phyloP scores from a whole-genome alignment of 495 filamentous ascomycete species.

The Viridothelium virens region DNA sequence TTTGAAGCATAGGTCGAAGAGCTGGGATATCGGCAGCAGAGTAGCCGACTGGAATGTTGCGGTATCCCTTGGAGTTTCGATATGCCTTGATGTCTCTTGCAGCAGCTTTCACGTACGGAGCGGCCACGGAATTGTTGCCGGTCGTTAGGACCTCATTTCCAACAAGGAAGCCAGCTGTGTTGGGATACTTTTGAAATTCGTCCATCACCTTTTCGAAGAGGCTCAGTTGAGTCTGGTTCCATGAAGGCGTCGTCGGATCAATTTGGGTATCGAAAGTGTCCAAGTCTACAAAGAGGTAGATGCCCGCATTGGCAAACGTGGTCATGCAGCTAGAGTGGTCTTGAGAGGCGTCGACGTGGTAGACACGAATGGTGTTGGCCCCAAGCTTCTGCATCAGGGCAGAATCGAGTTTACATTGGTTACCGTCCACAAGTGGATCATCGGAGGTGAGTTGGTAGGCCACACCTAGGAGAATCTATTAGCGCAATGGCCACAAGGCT shows the following conservation, averaged over 20 bases:
- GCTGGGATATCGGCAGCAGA: conserved; percentile 77
- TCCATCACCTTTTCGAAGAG: conserved; percentile 67
- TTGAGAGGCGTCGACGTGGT: conserved; percentile 66
- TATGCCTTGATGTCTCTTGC: conserved; percentile 76
- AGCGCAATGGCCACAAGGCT: background rate
- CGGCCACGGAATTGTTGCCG: conserved; percentile 54
- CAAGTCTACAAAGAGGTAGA: conserved; percentile 75
- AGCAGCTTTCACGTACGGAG: conserved; percentile 76
- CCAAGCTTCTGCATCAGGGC: conserved; percentile 70
- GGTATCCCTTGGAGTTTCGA: conserved; percentile 67
- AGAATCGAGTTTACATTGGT: conserved; percentile 73
- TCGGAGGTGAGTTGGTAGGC: conserved; percentile 51
- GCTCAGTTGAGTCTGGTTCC: conserved; percentile 62
- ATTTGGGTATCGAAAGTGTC: conserved; percentile 79
- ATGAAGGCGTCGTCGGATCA: conserved; percentile 51
- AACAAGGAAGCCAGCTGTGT: conserved; percentile 73
- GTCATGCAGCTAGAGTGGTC: conserved; percentile 79
- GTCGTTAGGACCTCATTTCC: conserved; percentile 75
- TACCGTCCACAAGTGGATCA: conserved; percentile 67
- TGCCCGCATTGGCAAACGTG: conserved; percentile 69
- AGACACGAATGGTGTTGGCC: conserved; percentile 79
- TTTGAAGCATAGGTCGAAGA: conserved; percentile 77
- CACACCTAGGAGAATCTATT: conserved; percentile 45
- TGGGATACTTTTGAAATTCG: conserved; percentile 68
- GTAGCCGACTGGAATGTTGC: conserved; percentile 77